Base-by-base conservation (phyloP, 1,139 yeast species). In the Debaryomycetaceae sp. region DNA sequence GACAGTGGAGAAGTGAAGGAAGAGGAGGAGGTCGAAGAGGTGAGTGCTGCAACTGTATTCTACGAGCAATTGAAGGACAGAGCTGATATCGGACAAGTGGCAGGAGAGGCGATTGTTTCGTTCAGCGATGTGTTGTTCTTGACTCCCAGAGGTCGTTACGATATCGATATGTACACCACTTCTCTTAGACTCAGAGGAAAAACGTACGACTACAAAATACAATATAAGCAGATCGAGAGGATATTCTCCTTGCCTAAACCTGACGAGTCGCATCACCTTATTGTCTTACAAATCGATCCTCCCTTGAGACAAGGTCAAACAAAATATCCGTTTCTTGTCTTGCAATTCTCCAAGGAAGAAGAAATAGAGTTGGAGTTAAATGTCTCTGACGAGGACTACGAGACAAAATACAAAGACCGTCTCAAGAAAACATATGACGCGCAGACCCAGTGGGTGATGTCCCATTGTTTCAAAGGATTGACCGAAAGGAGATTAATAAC, bases 141-240 rank as follows among this genome's bases (percentile, higher is more conserved):
- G 49, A 95, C 99, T 1, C 99, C 99, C 56, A 83, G 96, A 78
- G 99, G 99, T 56, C 93, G 99, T 66, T 93, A 91, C 66, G 99
- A 95, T 64, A 87, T 93, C 56, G 98, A 91, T 65, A 86, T 93
- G 85, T 93, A 88, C 67, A 84, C 89, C 38, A 80, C 82, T 24
- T 87, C 95, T 38, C 80, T 95, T 67, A 83, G 99, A 63, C 76
- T 93, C 47, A 84, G 99, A 60, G 99, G 99, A 65, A 93, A 93
- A 68, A 93, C 99, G 3, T 93, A 95, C 68, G 99, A 93, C 66
- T 95, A 93, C 76, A 95, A 93, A 69, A 80, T 95, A 48, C 97
- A 88, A 63, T 93, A 88, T 68, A 79, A 84, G 59, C 95, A 89
- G 61, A 85, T 93, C 52, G 97, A 91, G 65, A 78, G 97, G 59